These are phyloP conservation scores for Sclerotinia minor DNA, from an alignment of 2,329 filamentous ascomycete species.

Conservation along the genomic window DNA sequence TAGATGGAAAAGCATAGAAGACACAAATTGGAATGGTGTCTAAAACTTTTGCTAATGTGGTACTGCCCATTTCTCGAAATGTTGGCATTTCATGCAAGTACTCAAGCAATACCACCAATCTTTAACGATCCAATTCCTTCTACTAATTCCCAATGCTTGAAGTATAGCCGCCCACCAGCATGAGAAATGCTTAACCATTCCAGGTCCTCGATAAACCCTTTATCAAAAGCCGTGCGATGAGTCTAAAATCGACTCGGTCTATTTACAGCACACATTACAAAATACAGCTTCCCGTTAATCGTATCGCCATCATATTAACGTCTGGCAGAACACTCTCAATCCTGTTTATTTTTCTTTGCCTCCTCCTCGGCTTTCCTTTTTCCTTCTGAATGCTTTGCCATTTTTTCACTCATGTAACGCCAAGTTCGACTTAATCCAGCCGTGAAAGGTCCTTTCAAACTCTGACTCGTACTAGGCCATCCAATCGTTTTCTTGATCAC, in stretches of 20 bases:
- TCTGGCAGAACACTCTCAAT: slow-evolving; percentile 11
- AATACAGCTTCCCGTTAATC: slow-evolving; percentile 16
- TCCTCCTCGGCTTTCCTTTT: slow-evolving; percentile 33
- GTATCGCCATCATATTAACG: slow-evolving; percentile 5
- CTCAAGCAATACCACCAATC: background rate
- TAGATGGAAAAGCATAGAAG: background rate
- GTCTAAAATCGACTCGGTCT: slow-evolving; percentile 13
- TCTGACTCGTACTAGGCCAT: slow-evolving; percentile 91
- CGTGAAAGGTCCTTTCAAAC: slow-evolving; percentile 78
- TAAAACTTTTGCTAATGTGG: slow-evolving; percentile 1
- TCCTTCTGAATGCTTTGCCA: slow-evolving; percentile 56
- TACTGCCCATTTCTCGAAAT: slow-evolving; percentile 1
- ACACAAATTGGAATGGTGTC: background rate
- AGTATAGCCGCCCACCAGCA: background rate
- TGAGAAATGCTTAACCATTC: slow-evolving; percentile 1
- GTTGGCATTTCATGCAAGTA: background rate
- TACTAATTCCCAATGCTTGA: slow-evolving; percentile 14
- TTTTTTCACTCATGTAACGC: slow-evolving; percentile 82
- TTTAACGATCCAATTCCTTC: slow-evolving; percentile 14
- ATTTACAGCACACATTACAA: slow-evolving; percentile 20
- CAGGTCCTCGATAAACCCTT: background rate
- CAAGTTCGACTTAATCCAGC: slow-evolving; percentile 68
- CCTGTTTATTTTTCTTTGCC: slow-evolving; percentile 12
- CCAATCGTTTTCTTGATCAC: slow-evolving; percentile 85
- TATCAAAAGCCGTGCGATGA: slow-evolving; percentile 6